These are phyloP conservation scores for Apiotrichum mycotoxinovorans DNA, from an alignment of 1,284 basidiomycete genomes.

Conservation along the genomic window DNA sequence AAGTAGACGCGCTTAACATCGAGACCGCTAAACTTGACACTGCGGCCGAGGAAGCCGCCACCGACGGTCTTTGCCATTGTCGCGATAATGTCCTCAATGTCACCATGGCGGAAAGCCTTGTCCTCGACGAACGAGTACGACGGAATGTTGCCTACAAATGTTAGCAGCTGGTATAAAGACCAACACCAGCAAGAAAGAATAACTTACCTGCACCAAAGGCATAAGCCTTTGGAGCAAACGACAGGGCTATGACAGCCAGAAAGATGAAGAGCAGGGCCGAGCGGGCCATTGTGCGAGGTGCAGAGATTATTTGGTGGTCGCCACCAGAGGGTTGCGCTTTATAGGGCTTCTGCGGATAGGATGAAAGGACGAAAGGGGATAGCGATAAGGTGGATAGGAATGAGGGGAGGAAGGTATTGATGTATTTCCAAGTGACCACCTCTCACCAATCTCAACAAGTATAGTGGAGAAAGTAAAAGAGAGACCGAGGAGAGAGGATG, in stretches of 20 bases:
- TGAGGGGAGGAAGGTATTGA: too few species aligned
- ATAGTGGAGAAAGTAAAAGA: too few species aligned
- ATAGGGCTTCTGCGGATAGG: neutral
- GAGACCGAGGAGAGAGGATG: too few species aligned
- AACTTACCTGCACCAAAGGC: conserved; percentile 46
- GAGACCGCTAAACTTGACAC: conserved; percentile 61
- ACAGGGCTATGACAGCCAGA: conserved; percentile 40
- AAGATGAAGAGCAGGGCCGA: conserved; percentile 34
- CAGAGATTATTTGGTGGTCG: too few species aligned
- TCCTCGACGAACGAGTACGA: conserved; percentile 53
- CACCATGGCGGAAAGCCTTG: conserved; percentile 76
- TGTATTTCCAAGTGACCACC: too few species aligned
- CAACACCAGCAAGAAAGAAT: too few species aligned
- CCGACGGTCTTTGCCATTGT: conserved; percentile 61
- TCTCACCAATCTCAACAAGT: too few species aligned
- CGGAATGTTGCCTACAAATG: conserved; percentile 43
- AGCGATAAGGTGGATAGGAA: neutral
- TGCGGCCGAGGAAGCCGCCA: conserved; percentile 62
- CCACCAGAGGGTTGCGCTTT: neutral
- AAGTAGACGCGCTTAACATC: conserved; percentile 49
- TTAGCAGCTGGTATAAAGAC: neutral
- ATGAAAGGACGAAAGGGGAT: neutral
- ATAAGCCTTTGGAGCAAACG: conserved; percentile 40
- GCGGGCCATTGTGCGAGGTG: conserved; percentile 26
- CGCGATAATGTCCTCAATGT: conserved; percentile 55